Evolutionary conservation across 2,329 filamentous ascomycete species (phyloP).

Genomic region (Colletotrichum eremochloae): DNA sequence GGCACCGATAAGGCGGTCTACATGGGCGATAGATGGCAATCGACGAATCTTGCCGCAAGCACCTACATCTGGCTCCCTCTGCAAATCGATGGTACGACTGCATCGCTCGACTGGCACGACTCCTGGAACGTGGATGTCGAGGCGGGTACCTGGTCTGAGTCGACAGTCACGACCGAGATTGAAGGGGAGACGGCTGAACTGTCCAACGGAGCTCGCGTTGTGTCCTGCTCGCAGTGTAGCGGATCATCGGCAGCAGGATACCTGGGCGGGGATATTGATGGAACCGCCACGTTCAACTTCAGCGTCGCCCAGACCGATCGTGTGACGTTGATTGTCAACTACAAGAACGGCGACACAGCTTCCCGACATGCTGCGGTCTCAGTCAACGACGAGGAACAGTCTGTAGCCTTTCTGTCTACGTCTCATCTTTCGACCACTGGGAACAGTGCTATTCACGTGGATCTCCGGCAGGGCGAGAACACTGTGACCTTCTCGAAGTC

Average conservation of each 20-base stretch:
- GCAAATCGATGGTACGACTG: slow-evolving; percentile 63
- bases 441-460: slow-evolving; percentile 61
- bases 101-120: slow-evolving; percentile 64
- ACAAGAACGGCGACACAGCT: slow-evolving; percentile 66
- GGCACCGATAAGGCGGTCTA: slow-evolving; percentile 64
- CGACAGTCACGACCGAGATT: slow-evolving; percentile 60
- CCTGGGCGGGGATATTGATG: slow-evolving; percentile 62
- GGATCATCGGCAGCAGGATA: slow-evolving; percentile 65
- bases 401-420: slow-evolving; percentile 68
- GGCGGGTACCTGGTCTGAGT: slow-evolving; percentile 58
- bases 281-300: slow-evolving; percentile 63
- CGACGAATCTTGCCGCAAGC: slow-evolving; percentile 68
- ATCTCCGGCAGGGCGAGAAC: slow-evolving; percentile 64
- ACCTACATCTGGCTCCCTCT: slow-evolving; percentile 77
- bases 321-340: slow-evolving; percentile 67
- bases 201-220: slow-evolving; percentile 57
- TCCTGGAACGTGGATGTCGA: slow-evolving; percentile 66
- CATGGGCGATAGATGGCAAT: slow-evolving; percentile 76
- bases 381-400: slow-evolving; percentile 67
- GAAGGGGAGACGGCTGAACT: slow-evolving; percentile 66
- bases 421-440: slow-evolving; percentile 56
- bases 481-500: slow-evolving; percentile 60
- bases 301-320: slow-evolving; percentile 57
- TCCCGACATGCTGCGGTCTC: slow-evolving; percentile 66
- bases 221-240: slow-evolving; percentile 67